Evolutionary conservation across 768 basidiomycete species (phyloP).

Genomic region (Mycena albidolilacea): DNA sequence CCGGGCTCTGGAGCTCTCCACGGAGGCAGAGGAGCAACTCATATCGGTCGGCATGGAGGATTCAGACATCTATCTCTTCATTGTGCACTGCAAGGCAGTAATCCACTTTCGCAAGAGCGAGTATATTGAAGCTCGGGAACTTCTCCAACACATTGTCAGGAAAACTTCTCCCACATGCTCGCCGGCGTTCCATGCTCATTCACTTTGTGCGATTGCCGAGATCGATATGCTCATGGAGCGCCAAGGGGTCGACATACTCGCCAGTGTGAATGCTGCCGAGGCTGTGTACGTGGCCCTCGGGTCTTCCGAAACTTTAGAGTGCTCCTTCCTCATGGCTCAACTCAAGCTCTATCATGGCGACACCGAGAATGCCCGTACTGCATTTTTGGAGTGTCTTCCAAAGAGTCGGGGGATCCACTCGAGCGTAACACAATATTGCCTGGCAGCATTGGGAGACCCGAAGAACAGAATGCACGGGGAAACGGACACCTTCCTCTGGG

Average conservation of each 20-base stretch:
- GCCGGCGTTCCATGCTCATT: background rate
- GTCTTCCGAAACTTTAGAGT: background rate
- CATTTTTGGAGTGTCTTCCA: background rate
- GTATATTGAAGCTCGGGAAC: background rate
- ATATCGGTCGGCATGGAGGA: background rate
- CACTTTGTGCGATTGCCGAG: background rate
- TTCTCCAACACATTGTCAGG: background rate
- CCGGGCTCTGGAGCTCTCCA: background rate
- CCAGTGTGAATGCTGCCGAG: background rate
- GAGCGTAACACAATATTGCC: background rate
- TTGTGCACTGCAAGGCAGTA: background rate
- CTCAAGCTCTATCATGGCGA: background rate
- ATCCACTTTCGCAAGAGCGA: background rate
- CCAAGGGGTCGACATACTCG: background rate
- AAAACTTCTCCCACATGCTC: background rate
- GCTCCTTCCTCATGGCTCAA: background rate
- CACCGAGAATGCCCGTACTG: background rate
- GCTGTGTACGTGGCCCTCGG: background rate
- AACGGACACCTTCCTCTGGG: background rate
- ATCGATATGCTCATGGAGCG: constrained; percentile 1
- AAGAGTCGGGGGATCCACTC: background rate
- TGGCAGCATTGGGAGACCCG: background rate
- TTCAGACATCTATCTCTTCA: background rate
- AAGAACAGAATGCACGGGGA: background rate
- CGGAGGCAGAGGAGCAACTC: background rate